Evolutionary conservation across 2,329 filamentous ascomycete species (phyloP).

Genomic region (Diaporthe sp.): DNA sequence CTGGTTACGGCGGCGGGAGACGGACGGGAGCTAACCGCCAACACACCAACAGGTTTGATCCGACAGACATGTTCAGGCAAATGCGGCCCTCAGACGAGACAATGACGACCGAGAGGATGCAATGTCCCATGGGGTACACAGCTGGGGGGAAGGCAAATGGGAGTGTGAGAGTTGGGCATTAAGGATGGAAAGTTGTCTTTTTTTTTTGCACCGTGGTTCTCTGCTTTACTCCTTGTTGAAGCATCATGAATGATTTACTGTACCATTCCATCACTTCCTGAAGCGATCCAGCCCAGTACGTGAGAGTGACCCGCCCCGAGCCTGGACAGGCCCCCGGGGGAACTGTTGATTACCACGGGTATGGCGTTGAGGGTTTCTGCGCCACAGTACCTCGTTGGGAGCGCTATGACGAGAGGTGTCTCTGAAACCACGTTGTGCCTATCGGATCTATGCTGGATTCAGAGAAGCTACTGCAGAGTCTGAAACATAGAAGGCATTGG

Average conservation of each 20-base stretch:
- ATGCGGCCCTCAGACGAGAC: conserved; percentile 37
- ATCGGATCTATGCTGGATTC: conserved; percentile 22
- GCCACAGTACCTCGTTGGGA: conserved; percentile 14
- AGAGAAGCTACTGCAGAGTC: conserved; percentile 26
- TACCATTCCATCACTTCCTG: not conserved
- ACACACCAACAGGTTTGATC: conserved; percentile 34
- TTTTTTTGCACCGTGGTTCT: not conserved
- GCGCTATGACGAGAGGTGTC: conserved; percentile 21
- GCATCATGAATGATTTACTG: conserved; percentile 9
- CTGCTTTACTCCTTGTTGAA: conserved; percentile 9
- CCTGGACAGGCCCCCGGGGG: not conserved
- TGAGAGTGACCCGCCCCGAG: not conserved
- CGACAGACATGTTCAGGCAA: conserved; percentile 39
- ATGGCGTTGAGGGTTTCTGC: conserved; percentile 22
- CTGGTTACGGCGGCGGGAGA: not conserved
- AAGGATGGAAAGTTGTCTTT: not conserved
- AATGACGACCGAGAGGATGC: conserved; percentile 34
- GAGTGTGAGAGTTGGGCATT: not conserved
- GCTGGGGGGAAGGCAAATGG: not conserved
- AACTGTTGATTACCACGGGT: conserved; percentile 6
- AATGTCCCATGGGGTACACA: conserved; percentile 38
- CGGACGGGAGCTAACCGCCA: conserved; percentile 16
- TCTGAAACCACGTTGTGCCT: conserved; percentile 25
- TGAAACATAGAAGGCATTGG: conserved; percentile 17
- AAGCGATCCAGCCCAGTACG: not conserved